phyloP scores from a whole-genome alignment of 1,139 yeast species.

The Hyphopichia pseudoburtonii region DNA sequence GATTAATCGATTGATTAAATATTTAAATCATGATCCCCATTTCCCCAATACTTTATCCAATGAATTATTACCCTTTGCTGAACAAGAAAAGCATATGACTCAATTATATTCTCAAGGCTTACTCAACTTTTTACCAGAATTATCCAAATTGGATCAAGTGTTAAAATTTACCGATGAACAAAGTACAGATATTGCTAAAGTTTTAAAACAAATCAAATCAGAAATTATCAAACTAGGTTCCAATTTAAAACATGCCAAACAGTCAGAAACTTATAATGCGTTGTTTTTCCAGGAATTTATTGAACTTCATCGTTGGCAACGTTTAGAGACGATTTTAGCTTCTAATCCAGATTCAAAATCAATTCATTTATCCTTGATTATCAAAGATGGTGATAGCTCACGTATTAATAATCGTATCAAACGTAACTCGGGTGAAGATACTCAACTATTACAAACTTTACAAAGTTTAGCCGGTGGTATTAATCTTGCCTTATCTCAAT shows the following conservation, averaged over 20 bases:
- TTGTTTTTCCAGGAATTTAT: slow-evolving; percentile 23
- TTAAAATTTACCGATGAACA: slow-evolving; percentile 17
- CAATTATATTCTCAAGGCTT: slow-evolving; percentile 23
- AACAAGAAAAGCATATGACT: slow-evolving; percentile 10
- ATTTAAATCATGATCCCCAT: slow-evolving; percentile 11
- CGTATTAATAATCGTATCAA: slow-evolving; percentile 10
- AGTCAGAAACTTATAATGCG: slow-evolving; percentile 9
- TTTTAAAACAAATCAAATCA: slow-evolving; percentile 13
- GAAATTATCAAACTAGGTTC: slow-evolving; percentile 21
- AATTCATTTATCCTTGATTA: slow-evolving; percentile 7
- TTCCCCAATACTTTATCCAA: slow-evolving; percentile 12
- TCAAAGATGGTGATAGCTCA: slow-evolving; percentile 7
- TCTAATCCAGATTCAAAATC: slow-evolving; percentile 14
- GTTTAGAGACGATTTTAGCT: slow-evolving; percentile 20
- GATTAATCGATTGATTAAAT: slow-evolving; percentile 20
- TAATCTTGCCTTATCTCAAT: not conserved
- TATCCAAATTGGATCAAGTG: slow-evolving; percentile 21
- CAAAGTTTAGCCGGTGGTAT: not conserved
- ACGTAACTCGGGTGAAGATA: slow-evolving; percentile 11
- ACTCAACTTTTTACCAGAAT: slow-evolving; percentile 24
- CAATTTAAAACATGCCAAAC: slow-evolving; percentile 16
- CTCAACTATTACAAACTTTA: not conserved
- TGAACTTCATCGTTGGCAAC: slow-evolving; percentile 26
- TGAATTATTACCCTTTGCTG: slow-evolving; percentile 9
- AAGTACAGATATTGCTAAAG: not conserved